These are phyloP conservation scores for Beauveria australis DNA, from an alignment of 2,329 filamentous ascomycete genomes.

Conservation along the genomic window DNA sequence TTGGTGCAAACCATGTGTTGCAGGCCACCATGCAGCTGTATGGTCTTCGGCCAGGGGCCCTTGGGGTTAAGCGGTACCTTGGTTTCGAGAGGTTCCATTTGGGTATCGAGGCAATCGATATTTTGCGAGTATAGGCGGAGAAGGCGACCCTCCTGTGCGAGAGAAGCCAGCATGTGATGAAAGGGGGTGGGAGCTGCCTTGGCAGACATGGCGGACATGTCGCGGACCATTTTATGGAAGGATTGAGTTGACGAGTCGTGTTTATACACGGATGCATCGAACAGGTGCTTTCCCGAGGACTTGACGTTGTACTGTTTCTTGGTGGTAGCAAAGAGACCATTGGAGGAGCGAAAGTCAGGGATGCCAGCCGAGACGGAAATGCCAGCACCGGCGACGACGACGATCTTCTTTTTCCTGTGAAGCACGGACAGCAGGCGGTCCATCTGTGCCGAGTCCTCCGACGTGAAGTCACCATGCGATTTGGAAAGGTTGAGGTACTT, in stretches of 20 bases:
- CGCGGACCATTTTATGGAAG: slow-evolving; percentile 94
- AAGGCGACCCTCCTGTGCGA: slow-evolving; percentile 79
- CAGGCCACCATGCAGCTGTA: slow-evolving; percentile 89
- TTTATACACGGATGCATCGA: slow-evolving; percentile 96
- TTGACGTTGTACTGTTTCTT: slow-evolving; percentile 85
- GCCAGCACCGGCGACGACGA: slow-evolving; percentile 90
- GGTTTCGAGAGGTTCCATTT: slow-evolving; percentile 70
- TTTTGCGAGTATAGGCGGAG: slow-evolving; percentile 94
- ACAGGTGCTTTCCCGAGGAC: slow-evolving; percentile 82
- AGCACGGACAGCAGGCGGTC: slow-evolving; percentile 65
- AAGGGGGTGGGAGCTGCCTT: slow-evolving; percentile 77
- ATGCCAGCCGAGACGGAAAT: slow-evolving; percentile 97
- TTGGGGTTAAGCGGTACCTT: slow-evolving; percentile 72
- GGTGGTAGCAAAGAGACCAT: slow-evolving; percentile 79
- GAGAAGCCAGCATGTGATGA: slow-evolving; percentile 84
- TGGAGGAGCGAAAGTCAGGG: slow-evolving; percentile 89
- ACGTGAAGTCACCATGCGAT: slow-evolving; percentile 39
- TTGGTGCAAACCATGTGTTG: slow-evolving; percentile 97
- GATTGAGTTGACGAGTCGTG: slow-evolving; percentile 80
- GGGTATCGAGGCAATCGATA: slow-evolving; percentile 88
- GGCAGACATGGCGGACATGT: slow-evolving; percentile 70
- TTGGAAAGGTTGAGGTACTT: slow-evolving; percentile 65
- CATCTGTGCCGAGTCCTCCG: slow-evolving; percentile 46
- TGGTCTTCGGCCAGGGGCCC: slow-evolving; percentile 84
- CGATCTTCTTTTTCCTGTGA: slow-evolving; percentile 88